Evolutionary conservation across 176 grass and related monocot species (phyloP), one percentile per base, ranked within the genome.

Genomic region (Rhynchospora pubera): DNA sequence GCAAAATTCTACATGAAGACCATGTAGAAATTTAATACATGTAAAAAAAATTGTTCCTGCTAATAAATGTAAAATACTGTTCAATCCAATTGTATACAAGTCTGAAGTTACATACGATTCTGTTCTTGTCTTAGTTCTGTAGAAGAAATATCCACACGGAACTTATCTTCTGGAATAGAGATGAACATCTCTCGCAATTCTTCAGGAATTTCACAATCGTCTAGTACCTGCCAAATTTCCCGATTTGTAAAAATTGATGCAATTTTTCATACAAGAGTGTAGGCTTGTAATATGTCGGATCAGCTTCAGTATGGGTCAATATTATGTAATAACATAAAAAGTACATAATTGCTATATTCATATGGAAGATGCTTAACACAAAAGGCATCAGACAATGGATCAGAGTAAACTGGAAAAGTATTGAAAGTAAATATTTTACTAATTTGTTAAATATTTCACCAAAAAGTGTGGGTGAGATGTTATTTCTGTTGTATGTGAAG

Each of bases 161-260:
- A 98, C 45, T 77, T 93, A 15, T 93, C 90, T 70, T 88, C 85
- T 57, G 91, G 89, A 86, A 98, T 91, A 50, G 85, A 91, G 75
- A 95, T 82, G 62, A 98, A 95, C 87, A 98, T 95, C 48, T 85
- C 89, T 43, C 85, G 90, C 84, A 98, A 65, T 79, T 93, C 91
- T 86, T 55, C 76, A 21, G 89, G 91, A 88, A 98, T 98, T 44
- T 85, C 91, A 71, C 92, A 83, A 85, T 93, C 96, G 62, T 93
- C 87, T 85, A 98, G 89, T 32, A 87, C 86, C 92, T 98, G 84
- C 10, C 81, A 51, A 80, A 81, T 68, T 51, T 61, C 42, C 51
- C 88, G 47, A 50, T 32, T 79, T 71, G 57, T 58, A 45, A 59
- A 55, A 56, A 77, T 8, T 32, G 48, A 5, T 77, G 24, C 14